Evolutionary conservation across 352 stramenopile species (phyloP), one percentile per base, ranked within the genome.

Genomic region (Phytophthora sojae): DNA sequence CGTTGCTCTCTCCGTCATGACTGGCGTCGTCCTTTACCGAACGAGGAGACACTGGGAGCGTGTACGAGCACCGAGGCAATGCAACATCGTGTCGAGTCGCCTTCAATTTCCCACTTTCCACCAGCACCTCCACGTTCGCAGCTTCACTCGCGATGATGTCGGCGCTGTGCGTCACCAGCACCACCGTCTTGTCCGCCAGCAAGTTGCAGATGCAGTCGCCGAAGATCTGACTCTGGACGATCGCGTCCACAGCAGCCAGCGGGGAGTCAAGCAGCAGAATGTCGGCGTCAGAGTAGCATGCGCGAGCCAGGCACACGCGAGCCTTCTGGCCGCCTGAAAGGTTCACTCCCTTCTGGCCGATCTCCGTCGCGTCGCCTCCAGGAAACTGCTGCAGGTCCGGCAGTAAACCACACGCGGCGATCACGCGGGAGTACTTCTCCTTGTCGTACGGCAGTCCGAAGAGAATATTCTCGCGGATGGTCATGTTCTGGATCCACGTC

Each of bases 401-500:
- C 0, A 82, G 45, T 26, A 99, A 72, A 5, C 88, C 84, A 69
- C 94, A 98, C 7, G 80, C 82, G 21, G 80, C 59, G 11, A 97
- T 64, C n/a, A 92, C 88, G 6, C 57, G 58, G 8, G 72, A 26
- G 63, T 93, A 94, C 42, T 73, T 76, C 4, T 73, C 63, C 53
- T 73, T 63, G 55, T 92, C 70, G 23, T 79, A 92, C 11, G 72
- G 54, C 30, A 81, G 61, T 21, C 93, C 93, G 66, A 99, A 99
- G 2, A 99, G 73, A 66, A 99, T 96, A 75, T 99, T 99, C 29
- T 98, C 88, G 12, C 80, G 77, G 15, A 99, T 75, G 9, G 92
- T 97, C 63, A 91, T 95, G 83, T 99, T 99, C 72, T 98, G 86
- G 62, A 99, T 98, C 81, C 97, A 98, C 35, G 93, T 76, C 37